These are phyloP conservation scores for Claviceps arundinis DNA, from an alignment of 2,329 filamentous ascomycete species.

Conservation along the genomic window DNA sequence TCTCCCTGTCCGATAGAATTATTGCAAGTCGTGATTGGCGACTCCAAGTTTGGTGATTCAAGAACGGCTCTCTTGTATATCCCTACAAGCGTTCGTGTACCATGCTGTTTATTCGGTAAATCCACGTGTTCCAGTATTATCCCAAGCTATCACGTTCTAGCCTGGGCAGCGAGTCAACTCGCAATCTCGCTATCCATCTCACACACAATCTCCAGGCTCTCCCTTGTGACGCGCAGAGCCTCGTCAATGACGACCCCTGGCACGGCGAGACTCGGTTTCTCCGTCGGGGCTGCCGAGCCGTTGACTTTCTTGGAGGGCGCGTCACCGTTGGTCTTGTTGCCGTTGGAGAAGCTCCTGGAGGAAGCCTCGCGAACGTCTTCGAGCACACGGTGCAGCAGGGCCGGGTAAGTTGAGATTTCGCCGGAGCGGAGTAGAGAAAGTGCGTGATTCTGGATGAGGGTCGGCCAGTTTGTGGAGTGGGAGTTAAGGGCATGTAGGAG, in stretches of 20 bases:
- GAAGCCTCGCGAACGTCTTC: conserved; percentile 45
- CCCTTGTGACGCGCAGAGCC: conserved; percentile 44
- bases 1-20: too few species aligned
- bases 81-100: not conserved
- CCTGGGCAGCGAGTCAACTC: conserved; percentile 5
- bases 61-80: not conserved
- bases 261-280: conserved; percentile 34
- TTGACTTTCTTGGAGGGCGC: conserved; percentile 13
- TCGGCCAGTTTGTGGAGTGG: conserved; percentile 49
- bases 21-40: too few species aligned
- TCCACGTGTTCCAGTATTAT: not conserved
- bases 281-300: conserved; percentile 12
- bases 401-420: conserved; percentile 45
- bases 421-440: conserved; percentile 46
- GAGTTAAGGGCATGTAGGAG: conserved; percentile 50
- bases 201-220: conserved; percentile 40
- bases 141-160: not conserved
- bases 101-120: not conserved
- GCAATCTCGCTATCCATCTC: conserved; percentile 21
- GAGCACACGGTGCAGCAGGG: conserved; percentile 46
- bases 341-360: conserved; percentile 15
- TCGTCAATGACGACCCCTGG: conserved; percentile 48
- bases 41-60: not conserved
- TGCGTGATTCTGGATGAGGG: conserved; percentile 44
- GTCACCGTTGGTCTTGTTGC: conserved; percentile 23